Evolutionary conservation across 2,329 filamentous ascomycete genomes (phyloP).

Genomic region (Microsporum canis): DNA sequence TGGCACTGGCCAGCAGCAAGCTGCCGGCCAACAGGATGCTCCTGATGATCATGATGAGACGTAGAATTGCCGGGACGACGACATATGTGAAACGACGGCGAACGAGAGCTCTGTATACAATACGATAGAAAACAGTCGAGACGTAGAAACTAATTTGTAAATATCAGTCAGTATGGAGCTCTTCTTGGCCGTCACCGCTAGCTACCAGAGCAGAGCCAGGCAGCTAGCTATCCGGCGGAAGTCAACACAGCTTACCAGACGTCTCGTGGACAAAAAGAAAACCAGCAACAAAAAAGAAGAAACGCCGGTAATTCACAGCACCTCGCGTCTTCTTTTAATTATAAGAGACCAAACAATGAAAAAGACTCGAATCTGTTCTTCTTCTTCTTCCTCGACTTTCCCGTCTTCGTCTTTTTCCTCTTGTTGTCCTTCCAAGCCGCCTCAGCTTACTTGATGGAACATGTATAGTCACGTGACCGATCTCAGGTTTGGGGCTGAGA

Average conservation of each 20-base stretch:
- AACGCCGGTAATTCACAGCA: background rate
- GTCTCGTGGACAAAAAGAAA: background rate
- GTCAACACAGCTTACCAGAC: background rate
- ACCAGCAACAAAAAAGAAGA: background rate
- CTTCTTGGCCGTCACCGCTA: background rate
- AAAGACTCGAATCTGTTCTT: background rate
- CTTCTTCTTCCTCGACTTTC: background rate
- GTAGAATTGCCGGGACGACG: background rate
- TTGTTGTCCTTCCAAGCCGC: no score
- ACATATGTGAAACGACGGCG: background rate
- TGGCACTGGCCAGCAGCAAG: conserved; percentile 40
- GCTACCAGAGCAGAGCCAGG: background rate
- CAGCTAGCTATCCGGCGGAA: background rate
- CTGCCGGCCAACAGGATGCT: conserved; percentile 38
- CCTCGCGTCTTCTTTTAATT: background rate
- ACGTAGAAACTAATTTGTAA: background rate
- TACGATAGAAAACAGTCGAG: background rate
- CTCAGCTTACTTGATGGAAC: background rate
- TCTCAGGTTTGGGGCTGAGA: background rate
- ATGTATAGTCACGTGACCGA: background rate
- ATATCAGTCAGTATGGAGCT: background rate
- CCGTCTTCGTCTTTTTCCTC: background rate
- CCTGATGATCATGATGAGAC: conserved; percentile 29
- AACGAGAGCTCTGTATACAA: background rate
- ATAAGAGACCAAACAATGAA: background rate